Evolutionary conservation across 345 rosid species (phyloP).

Genomic region (Hirschfeldia incana): DNA sequence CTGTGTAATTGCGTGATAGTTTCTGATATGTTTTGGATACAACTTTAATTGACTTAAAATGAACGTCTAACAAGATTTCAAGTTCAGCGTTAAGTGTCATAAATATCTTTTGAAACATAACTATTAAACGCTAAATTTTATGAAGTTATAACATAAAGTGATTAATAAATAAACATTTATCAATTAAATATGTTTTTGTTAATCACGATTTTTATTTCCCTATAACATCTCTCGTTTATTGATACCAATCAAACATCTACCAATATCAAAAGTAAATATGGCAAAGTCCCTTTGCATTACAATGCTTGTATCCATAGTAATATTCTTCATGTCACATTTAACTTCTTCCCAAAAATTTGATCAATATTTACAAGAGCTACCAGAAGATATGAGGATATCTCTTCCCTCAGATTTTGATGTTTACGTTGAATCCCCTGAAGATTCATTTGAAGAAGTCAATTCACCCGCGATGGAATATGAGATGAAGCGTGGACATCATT

Average conservation of each 20-base stretch:
- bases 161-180: background rate
- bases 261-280: conserved; percentile 23
- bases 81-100: too few relatives aligned
- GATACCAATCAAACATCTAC: background rate
- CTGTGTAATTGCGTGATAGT: too few relatives aligned
- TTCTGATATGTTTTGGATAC: too few relatives aligned
- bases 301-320: conserved; percentile 2
- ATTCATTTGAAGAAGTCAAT: background rate
- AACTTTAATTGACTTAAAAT: too few relatives aligned
- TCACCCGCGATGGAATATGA: background rate
- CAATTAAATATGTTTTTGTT: background rate
- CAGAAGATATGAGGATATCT: conserved; percentile 4
- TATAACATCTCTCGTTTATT: background rate
- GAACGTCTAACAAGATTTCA: too few relatives aligned
- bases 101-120: background rate
- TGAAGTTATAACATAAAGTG: background rate
- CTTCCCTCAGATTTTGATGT: conserved; percentile 7
- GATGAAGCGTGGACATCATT: background rate
- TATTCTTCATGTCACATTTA: background rate
- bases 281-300: conserved; percentile 13
- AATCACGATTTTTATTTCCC: background rate
- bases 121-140: background rate
- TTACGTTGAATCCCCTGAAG: background rate
- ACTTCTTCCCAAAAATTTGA: background rate
- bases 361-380: background rate